Base-by-base conservation (phyloP, 139 green algal species). In the Eudorina sp. region DNA sequence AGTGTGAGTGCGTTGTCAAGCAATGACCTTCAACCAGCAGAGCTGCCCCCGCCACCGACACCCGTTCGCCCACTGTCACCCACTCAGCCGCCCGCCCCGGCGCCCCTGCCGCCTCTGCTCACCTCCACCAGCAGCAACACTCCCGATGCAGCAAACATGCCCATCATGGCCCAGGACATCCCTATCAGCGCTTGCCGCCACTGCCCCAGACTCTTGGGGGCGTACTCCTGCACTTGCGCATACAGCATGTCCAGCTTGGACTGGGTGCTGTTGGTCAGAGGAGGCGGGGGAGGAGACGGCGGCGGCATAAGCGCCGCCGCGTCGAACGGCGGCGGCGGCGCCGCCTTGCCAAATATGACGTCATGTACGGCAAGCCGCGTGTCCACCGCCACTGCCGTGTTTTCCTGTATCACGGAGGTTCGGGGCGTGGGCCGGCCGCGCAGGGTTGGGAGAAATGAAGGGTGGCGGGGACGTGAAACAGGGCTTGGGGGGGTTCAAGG, bases 61-160 rank as follows among this genome's bases (percentile, higher is more conserved):
- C 51, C 16, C 13, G 51, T 58, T 58, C 16, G 13, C 13, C 16
- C 51, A 25, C 13, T 58, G 51, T 16, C 51, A 58, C 51, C 51
- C 13, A 58, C 16, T 16, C 51, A n/a, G n/a, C 51, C 16, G 51
- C 16, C 51, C 16, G 13, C 51, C 51, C 51, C 51, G 51, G 13
- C 51, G 13, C 51, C 51, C 13, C 16, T 58, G 13, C 51, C 51
- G 16, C 51, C 51, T 13, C 51, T 58, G 51, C 70, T 79, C 70
- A 85, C 78, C 78, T 86, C 80, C 2, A 86, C 60, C 29, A 62
- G 27, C 80, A 86, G 80, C 60, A 86, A 45, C 41, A 76, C 21
- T 31, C 14, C 45, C 27, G 41, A 55, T 18, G 43, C 60, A 9
- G 29, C 80, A 48, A 86, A 86, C 38, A 76, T 41, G 27, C 29